Base-by-base conservation (phyloP, 2,329 filamentous ascomycete species). In the Sclerotinia subarctica region DNA sequence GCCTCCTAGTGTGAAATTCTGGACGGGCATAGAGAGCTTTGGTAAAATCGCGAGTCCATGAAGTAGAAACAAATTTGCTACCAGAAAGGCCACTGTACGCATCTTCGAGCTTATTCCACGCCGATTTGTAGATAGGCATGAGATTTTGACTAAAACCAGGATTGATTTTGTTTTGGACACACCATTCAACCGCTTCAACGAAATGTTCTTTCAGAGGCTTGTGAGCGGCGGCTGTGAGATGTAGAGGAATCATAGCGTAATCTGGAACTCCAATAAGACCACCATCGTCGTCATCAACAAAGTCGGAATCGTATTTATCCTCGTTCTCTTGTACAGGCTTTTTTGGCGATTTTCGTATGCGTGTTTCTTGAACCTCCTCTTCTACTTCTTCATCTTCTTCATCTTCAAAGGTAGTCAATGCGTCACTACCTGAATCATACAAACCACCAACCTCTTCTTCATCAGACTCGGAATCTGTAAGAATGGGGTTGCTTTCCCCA, bases 121-220 rank as follows among this genome's bases (percentile, higher is more conserved):
- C 88, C 35, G 90, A 81, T 17, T 79, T 74, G 77, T 93, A 95
- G 17, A 93, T 80, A 10, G 85, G 81, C 35, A 53, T 60, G 69
- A 91, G 86, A 6, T 84, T 79, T 24, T 84, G 83, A 15, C 84
- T 80, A 73, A 93, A 94, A 0, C 82, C 86, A 0, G 90, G 91
- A 72, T 93, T 90, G 63, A 95, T 83, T 73, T 90, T 89, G 75
- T 90, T 91, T 74, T 93, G 90, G 2, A 94, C 88, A 79, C 94
- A 89, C 91, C 91, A 94, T 76, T 93, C 90, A 2, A 94, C 82
- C 0, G 87, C 89, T 73, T 89, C 87, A 59, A 85, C 86, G 80
- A 94, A 94, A 62, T 93, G 86, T 51, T 92, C 88, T 71, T 88
- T 88, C 0, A 89, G 80, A 63, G 90, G 90, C 72, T 88, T 88